phyloP scores from a whole-genome alignment of 441 rosid species.

The Jatropha multifida region DNA sequence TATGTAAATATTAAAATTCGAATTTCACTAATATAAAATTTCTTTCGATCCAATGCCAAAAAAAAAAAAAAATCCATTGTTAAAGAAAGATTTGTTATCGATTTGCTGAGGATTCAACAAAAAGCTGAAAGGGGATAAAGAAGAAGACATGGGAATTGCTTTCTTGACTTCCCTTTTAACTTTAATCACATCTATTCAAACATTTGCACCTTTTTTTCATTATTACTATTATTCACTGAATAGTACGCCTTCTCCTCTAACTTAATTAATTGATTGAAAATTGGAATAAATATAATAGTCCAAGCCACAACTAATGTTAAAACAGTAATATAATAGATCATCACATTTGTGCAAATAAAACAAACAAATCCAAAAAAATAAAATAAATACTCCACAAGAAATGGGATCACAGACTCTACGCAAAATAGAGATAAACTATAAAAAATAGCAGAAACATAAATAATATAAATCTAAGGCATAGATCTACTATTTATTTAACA shows the following conservation, averaged over 20 bases:
- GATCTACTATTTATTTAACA: too few species aligned
- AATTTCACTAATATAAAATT: too few species aligned
- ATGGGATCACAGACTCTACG: too few species aligned
- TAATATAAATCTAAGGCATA: too few species aligned
- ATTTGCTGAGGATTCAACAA: not conserved
- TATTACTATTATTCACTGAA: not conserved
- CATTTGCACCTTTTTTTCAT: not conserved
- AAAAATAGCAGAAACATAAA: too few species aligned
- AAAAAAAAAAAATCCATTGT: not conserved
- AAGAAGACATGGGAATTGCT: conserved; percentile 10
- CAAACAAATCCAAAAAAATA: too few species aligned
- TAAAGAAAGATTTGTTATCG: not conserved
- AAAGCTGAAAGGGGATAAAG: conserved; percentile 6
- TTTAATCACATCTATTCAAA: conserved; percentile 10
- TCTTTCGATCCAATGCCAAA: too few species aligned
- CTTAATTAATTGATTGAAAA: not conserved
- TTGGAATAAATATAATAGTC: not conserved
- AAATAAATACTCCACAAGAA: too few species aligned
- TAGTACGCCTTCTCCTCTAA: not conserved
- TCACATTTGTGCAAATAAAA: too few species aligned
- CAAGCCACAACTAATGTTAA: not conserved
- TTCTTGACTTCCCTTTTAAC: conserved; percentile 3
- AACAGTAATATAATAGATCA: not conserved
- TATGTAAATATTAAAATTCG: too few species aligned
- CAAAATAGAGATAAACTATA: too few species aligned